Evolutionary conservation across 192 early-diverging fungal species (phyloP), one percentile per base, ranked within the genome.

Genomic region (Anaeromyces robustus): DNA sequence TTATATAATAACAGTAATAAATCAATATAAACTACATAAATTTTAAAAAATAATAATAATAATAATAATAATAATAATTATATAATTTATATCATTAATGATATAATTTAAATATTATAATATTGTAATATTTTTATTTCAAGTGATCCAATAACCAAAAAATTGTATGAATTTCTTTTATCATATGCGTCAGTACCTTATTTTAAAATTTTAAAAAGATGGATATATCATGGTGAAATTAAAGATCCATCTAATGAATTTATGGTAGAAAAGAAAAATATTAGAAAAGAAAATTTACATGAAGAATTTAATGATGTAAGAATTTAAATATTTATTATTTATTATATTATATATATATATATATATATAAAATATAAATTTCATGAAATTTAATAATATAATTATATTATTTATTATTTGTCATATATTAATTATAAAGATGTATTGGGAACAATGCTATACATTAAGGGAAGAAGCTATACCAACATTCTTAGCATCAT

Each of bases 221-320:
- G 98, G 98, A 94, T 98, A 79, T 90, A 92, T 81, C 88, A 87
- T 22, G 98, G 98, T 30, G 92, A 95, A 84, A 92, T 99, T 29
- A 86, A 90, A n/a, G 96, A 97, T 83, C 90, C 93, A 26, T 87
- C 92, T 77, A 90, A 93, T 81, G 98, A 99, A 83, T 99, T 98
- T 83, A 95, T 99, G 93, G 89, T 99, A 32, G 39, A 78, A 78
- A 78, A 78, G 19, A 78, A 41, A 78, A 78, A 41, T 78, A 78
- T 78, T 4, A 78, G 31, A 19, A 31, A 84, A 86, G 78, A 88
- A 88, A 18, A 87, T 89, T 19, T 87, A 83, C 41, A 91, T 89
- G 78, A 89, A 88, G 77, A 86, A 87, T 37, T 82, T 94, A 29
- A 30, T 18, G 13, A 89, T 88, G 77, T 91, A 92, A n/a, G 94